Base-by-base conservation (phyloP, 768 basidiomycete genomes). In the Pisolithus orientalis region DNA sequence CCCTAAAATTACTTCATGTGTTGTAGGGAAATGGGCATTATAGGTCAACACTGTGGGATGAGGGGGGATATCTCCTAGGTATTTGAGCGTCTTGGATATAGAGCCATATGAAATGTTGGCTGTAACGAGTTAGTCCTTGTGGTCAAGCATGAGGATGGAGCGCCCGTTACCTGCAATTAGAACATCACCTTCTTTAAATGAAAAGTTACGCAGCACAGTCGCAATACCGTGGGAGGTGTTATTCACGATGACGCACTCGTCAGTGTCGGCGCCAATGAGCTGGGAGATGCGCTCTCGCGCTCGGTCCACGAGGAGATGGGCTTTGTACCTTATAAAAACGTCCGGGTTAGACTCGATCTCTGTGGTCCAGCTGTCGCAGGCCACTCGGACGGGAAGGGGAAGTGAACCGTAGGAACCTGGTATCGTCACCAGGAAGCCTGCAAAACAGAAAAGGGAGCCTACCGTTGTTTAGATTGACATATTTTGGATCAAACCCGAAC, bases 401-500 rank as follows among this genome's bases (percentile, higher is more conserved):
- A 80, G 64, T 1, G 79, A 76, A 3, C 84, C 84, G 57, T 76
- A 84, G 0, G 83, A 79, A 13, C 83, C 84, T 85, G 51, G 14
- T 16, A 28, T 7, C 14, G 44, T 44, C 21, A 25, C 3, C 40
- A 28, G 16, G 14, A 28, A 45, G 11, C 6, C 16, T 10, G 14
- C 37, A 5, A 28, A 31, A 0, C 21, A 29, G 34, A 2, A 9
- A 14, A 37, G 32, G 10, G 7, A 32, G 39, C 71, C 29, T 48
- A 83, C 86, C 85, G 48, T 82, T 72, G 60, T 88, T 87, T 44
- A 88, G 66, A 58, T 86, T 84, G 46, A 82, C 62, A 53, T 85
- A 86, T 39, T 73, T 71, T 5, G 80, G 71, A 39, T 82, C 78
- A 24, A 87, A 75, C 21, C 71, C 73, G 50, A 78, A 87, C 49